Conservation (phyloP, 805 yeast genomes). For the Zygoascus flipseniorum region DNA sequence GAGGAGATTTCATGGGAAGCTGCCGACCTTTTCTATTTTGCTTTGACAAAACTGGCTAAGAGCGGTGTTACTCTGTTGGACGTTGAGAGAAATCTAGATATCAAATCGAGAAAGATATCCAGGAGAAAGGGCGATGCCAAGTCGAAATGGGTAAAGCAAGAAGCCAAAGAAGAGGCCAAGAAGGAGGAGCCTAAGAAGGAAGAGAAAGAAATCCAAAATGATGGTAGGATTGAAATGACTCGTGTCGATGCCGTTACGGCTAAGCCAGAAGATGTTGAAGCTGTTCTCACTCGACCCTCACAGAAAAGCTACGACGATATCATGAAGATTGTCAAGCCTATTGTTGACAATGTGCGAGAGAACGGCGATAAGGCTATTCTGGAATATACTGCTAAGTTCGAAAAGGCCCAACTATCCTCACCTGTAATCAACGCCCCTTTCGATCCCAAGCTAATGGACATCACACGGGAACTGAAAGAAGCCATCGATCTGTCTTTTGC, state of each 20-base stretch:
- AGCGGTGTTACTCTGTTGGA: slow-evolving; percentile 74
- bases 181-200: slow-evolving; percentile 14
- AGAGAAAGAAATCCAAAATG: slow-evolving; percentile 5
- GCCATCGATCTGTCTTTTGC: slow-evolving; percentile 86
- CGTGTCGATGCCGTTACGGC: slow-evolving; percentile 38
- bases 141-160: slow-evolving; percentile 45
- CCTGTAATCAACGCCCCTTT: slow-evolving; percentile 88
- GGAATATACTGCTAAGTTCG: slow-evolving; percentile 88
- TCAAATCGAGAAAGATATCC: slow-evolving; percentile 77
- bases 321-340: slow-evolving; percentile 87
- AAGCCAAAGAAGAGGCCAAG: slow-evolving; percentile 11
- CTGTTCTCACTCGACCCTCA: slow-evolving; percentile 84
- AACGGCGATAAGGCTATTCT: slow-evolving; percentile 82
- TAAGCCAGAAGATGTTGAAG: slow-evolving; percentile 38
- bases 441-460: slow-evolving; percentile 64
- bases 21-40: slow-evolving; percentile 76
- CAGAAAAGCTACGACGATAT: slow-evolving; percentile 80
- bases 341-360: slow-evolving; percentile 63
- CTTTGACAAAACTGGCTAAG: slow-evolving; percentile 56
- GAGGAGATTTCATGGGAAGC: slow-evolving; percentile 91
- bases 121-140: slow-evolving; percentile 96
- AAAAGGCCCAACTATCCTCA: slow-evolving; percentile 59
- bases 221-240: slow-evolving; percentile 38
- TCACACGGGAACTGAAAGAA: slow-evolving; percentile 62
- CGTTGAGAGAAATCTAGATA: slow-evolving; percentile 74